Conservation (phyloP, 345 rosid species). For the Citrus mangshanensis region DNA sequence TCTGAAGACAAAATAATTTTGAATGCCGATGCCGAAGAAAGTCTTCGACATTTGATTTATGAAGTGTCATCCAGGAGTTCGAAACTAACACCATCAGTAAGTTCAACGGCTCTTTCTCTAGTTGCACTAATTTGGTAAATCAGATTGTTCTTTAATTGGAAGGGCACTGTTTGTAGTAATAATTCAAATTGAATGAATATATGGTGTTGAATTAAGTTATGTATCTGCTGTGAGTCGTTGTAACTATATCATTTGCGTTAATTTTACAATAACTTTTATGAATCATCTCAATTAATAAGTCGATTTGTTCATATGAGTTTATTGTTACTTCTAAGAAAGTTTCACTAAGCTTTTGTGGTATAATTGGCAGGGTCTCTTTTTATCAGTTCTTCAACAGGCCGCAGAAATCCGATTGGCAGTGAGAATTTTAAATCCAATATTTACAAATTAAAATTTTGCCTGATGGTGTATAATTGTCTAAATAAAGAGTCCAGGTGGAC, state of each 20-base stretch:
- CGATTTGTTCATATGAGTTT: background rate
- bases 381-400: conserved; percentile 75
- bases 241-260: background rate
- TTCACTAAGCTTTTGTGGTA: conserved; percentile 8
- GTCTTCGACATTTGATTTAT: conserved; percentile 61
- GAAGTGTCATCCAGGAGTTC: conserved; percentile 72
- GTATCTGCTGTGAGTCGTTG: background rate
- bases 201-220: background rate
- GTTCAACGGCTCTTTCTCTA: conserved; percentile 13
- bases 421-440: conserved; percentile 25
- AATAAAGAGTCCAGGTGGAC: background rate
- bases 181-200: background rate
- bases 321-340: background rate
- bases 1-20: conserved; percentile 45
- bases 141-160: background rate
- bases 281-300: background rate
- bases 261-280: background rate
- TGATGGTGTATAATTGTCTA: background rate
- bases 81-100: conserved; percentile 79
- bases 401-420: conserved; percentile 76
- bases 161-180: background rate
- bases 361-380: conserved; percentile 65
- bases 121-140: background rate
- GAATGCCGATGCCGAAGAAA: conserved; percentile 69
- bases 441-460: background rate